Evolutionary conservation across 2,329 filamentous ascomycete genomes (phyloP).

Genomic region (Zelopaecilomyces penicillatus): DNA sequence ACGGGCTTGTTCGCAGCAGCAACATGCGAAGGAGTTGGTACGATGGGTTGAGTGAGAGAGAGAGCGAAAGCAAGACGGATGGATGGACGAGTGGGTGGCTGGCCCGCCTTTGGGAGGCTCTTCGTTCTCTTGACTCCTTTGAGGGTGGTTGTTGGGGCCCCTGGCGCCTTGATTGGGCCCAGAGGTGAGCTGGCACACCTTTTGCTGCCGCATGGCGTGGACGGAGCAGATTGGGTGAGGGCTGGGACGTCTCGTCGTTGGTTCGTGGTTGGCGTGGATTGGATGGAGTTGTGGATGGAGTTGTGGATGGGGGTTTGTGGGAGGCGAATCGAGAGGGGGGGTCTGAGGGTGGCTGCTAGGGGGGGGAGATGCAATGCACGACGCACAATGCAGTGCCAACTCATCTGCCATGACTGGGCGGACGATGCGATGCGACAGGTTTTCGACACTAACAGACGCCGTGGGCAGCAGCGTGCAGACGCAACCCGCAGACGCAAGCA

Average conservation of each 20-base stretch:
- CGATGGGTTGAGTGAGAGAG: neutral
- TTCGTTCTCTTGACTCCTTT: neutral
- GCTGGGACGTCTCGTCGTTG: slow-evolving; percentile 1
- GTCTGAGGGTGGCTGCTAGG: slow-evolving; percentile 5
- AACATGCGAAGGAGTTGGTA: neutral
- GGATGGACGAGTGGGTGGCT: neutral
- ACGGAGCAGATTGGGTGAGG: slow-evolving; percentile 17
- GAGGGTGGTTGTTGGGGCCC: slow-evolving; percentile 4
- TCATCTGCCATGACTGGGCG: slow-evolving; percentile 5
- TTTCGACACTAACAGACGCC: neutral
- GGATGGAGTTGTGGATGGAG: slow-evolving; percentile 12
- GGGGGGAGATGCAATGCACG: slow-evolving; percentile 6
- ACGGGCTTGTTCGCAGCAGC: too few relatives aligned
- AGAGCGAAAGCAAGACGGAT: neutral
- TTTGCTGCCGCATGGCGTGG: slow-evolving; percentile 20
- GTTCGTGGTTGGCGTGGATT: slow-evolving; percentile 15
- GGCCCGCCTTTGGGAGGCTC: neutral
- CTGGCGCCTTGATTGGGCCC: slow-evolving; percentile 22
- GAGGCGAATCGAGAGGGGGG: slow-evolving; percentile 4
- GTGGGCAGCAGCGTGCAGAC: too few relatives aligned
- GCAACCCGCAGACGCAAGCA: slow-evolving; percentile 2
- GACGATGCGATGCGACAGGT: neutral
- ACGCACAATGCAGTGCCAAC: slow-evolving; percentile 16
- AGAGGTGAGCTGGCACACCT: slow-evolving; percentile 16
- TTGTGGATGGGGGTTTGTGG: slow-evolving; percentile 5